Base-by-base conservation (phyloP, 192 early-diverging fungal species). In the Diversispora epigaea region DNA sequence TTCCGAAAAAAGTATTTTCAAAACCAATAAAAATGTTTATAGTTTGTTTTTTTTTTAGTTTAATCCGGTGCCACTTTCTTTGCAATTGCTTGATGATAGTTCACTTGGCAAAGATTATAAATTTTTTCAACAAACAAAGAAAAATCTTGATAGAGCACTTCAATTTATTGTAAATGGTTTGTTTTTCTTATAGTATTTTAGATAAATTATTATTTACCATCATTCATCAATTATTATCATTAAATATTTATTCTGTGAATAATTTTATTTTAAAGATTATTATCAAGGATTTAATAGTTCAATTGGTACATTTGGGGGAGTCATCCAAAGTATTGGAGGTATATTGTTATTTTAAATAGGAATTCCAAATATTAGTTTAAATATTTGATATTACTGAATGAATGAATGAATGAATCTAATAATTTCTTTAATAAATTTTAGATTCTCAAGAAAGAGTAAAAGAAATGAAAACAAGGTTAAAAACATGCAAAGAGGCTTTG, bases 241-340 rank as follows among this genome's bases (percentile, higher is more conserved):
- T 32, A 32, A 32, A 32, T 32, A 54, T 71, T 57, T 40, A 32
- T 45, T 44, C 0, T 45, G 12, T 5, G 44, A 47, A 55, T 70
- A 54, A 54, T 54, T 54, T 17, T 11, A 56, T 56, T 70, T 56
- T 61, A 52, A 62, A 88, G 92, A 92, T 66, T 92, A 91, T 77
- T 92, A 93, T 69, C 87, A 88, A 45, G 91, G 92, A 11, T 93
- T 93, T 74, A 93, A 92, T 71, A 88, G 89, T 57, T 92, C 92
- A 7, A 93, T 93, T 76, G 82, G 91, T 80, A 91, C 90, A 58
- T 93, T 91, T 71, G 89, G 92, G 21, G 92, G 90, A 15, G 86
- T 93, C 12, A 84, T 91, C 45, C 86, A 91, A 43, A 87, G 88
- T 73, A 89, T 93, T 70, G 81, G 84, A 56, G 88, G 85, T 80